phyloP scores from a whole-genome alignment of 2,329 filamentous ascomycete species.

The Dothistroma septosporum region DNA sequence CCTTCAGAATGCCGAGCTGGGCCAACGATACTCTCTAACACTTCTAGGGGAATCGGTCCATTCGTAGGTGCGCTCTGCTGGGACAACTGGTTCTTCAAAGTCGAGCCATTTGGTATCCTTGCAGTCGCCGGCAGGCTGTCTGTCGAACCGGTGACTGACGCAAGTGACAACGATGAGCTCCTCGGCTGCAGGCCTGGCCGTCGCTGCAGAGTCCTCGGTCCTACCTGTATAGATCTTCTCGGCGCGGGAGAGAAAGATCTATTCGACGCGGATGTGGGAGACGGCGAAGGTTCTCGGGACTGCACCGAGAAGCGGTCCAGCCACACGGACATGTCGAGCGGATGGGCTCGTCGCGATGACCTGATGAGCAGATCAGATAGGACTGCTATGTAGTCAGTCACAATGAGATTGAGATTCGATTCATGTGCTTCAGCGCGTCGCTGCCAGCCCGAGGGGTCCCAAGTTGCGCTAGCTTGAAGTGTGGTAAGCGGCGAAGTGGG shows the following conservation, averaged over 20 bases:
- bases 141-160: constrained; percentile 68
- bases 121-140: constrained; percentile 66
- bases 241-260: constrained; percentile 69
- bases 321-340: constrained; percentile 61
- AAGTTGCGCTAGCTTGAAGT: neutral
- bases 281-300: constrained; percentile 64
- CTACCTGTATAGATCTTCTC: constrained; percentile 64
- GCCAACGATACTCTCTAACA: constrained; percentile 61
- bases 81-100: constrained; percentile 56
- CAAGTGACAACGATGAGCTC: constrained; percentile 74
- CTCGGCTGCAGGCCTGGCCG: constrained; percentile 65
- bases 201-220: constrained; percentile 63
- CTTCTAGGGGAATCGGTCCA: constrained; percentile 65
- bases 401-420: no score
- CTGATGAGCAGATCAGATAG: neutral
- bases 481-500: neutral
- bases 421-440: no score
- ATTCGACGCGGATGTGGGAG: constrained; percentile 52
- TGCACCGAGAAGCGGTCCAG: constrained; percentile 78
- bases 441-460: no score
- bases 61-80: constrained; percentile 48
- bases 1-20: constrained; percentile 17
- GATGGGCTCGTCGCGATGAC: neutral
- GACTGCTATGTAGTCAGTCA: neutral
- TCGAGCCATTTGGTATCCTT: constrained; percentile 63